Evolutionary conservation across 305 asterid genomes (phyloP), one percentile per base, ranked within the genome.

Genomic region (Solanum hybrid): DNA sequence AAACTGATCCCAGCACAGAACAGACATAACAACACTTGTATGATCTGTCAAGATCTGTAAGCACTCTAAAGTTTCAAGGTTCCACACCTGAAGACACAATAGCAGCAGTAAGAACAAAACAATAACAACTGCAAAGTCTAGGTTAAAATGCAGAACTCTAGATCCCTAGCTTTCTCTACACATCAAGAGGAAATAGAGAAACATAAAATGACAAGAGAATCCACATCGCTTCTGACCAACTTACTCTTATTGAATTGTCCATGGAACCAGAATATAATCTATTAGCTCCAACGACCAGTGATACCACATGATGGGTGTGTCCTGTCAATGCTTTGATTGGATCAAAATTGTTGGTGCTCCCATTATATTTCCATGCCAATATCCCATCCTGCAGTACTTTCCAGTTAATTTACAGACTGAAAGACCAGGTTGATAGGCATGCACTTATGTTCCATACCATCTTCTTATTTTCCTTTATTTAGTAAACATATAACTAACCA

Each of bases 1-100:
- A 94, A 96, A 97, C 89, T 95, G 98, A 90, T 97, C 99, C 99
- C 99, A 97, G 81, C 99, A 96, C 89, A 97, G 93, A 94, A 97
- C 95, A 87, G 99, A 97, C 98, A 96, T 97, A 90, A 97, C 99
- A 88, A 94, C 99, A 92, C 91, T 92, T 12, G 95, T 92, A 90
- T 97, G 99, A 88, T 93, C 98, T 14, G 98, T 86, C 92, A 97
- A 82, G 89, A 96, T 93, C 87, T 96, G 99, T 74, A 96, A 28
- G 78, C 99, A 97, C 93, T 96, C 97, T 94, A 97, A 91, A 16
- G 93, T 95, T 89, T 97, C 99, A 86, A 96, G 96, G 93, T 94
- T 94, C 99, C 99, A 97, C 73, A 79, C 99, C 99, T 97, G 90
- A 92, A 91, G 46, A 78, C 89, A 92, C 88, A 67, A 46, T 22